Percentiles rank a stretch among this genome's conserved stretches.
Conservation (phyloP, 768 basidiomycete genomes). For the Rhizopogon vulgaris region DNA sequence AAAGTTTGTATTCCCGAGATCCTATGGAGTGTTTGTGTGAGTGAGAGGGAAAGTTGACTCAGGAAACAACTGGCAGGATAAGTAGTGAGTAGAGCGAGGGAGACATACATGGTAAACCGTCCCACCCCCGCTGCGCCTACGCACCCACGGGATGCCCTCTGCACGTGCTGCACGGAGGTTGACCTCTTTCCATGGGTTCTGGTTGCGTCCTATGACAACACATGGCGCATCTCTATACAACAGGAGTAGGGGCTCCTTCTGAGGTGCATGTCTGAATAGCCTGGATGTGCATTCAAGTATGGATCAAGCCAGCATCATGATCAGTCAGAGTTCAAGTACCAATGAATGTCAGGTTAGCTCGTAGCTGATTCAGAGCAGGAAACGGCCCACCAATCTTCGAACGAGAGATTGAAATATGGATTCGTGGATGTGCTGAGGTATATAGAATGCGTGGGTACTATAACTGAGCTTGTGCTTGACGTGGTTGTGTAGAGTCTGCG, state of each 20-base stretch:
- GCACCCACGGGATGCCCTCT: constrained; percentile 65
- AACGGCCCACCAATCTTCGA: constrained; percentile 77
- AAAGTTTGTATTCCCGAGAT: constrained; percentile 95
- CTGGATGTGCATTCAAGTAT: constrained; percentile 35
- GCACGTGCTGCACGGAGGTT: constrained; percentile 56
- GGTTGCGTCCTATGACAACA: constrained; percentile 91
- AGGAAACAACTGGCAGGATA: not conserved
- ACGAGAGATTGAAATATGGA: constrained; percentile 85
- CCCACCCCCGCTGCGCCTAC: constrained; percentile 88
- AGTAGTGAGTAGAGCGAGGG: not conserved
- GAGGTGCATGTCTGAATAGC: constrained; percentile 74
- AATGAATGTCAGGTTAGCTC: not conserved
- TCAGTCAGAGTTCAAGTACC: not conserved
- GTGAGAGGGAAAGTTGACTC: not conserved
- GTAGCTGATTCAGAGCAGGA: not conserved
- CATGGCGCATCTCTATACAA: constrained; percentile 86
- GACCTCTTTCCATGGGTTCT: constrained; percentile 98
- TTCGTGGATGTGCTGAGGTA: constrained; percentile 73
- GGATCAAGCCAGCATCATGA: constrained; percentile 20
- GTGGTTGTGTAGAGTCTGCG: constrained; percentile 10
- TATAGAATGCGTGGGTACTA: constrained; percentile 42
- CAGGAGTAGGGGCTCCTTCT: constrained; percentile 66
- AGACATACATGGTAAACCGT: constrained; percentile 89
- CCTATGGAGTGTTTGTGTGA: constrained; percentile 43
- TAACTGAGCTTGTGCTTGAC: constrained; percentile 8